Percentiles rank a stretch among this genome's conserved stretches.
phyloP scores from a whole-genome alignment of 345 rosid genomes.

The Euphorbia lathyris region DNA sequence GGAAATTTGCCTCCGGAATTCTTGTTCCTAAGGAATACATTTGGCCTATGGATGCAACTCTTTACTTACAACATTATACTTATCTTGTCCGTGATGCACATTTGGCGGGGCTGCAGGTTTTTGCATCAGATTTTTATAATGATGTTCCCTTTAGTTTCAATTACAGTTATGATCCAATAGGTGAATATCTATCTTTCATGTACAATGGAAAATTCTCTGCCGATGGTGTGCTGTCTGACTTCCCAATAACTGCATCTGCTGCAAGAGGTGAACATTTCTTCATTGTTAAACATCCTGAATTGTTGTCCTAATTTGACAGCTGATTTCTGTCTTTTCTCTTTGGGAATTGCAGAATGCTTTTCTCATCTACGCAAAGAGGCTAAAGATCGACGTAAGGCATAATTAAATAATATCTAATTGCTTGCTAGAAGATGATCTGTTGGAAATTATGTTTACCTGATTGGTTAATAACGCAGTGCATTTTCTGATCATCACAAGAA shows the following conservation, averaged over 20 bases:
- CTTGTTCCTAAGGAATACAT: conserved; percentile 80
- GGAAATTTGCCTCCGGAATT: conserved; percentile 90
- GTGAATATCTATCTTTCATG: conserved; percentile 60
- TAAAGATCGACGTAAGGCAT: conserved; percentile 49
- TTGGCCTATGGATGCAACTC: conserved; percentile 49
- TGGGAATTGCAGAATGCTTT: conserved; percentile 60
- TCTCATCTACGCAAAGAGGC: conserved; percentile 57
- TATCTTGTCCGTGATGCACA: conserved; percentile 78
- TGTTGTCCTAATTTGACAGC: conserved; percentile 1
- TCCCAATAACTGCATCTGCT: conserved; percentile 74
- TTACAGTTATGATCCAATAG: conserved; percentile 77
- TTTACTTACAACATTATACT: conserved; percentile 51
- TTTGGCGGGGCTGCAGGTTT: conserved; percentile 75
- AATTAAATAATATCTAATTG: not conserved
- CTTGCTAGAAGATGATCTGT: not conserved
- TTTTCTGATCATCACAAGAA: conserved; percentile 53
- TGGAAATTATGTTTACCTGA: not conserved
- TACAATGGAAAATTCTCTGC: conserved; percentile 82
- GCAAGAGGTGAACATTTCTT: conserved; percentile 51
- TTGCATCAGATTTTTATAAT: conserved; percentile 71
- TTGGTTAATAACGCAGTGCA: conserved; percentile 35
- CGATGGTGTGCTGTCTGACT: conserved; percentile 86
- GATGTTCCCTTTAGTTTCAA: conserved; percentile 69
- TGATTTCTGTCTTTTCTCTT: conserved; percentile 25
- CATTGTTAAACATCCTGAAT: not conserved